Evolutionary conservation across 495 filamentous ascomycete species (phyloP).

Genomic region (Penicillium crystallinum): DNA sequence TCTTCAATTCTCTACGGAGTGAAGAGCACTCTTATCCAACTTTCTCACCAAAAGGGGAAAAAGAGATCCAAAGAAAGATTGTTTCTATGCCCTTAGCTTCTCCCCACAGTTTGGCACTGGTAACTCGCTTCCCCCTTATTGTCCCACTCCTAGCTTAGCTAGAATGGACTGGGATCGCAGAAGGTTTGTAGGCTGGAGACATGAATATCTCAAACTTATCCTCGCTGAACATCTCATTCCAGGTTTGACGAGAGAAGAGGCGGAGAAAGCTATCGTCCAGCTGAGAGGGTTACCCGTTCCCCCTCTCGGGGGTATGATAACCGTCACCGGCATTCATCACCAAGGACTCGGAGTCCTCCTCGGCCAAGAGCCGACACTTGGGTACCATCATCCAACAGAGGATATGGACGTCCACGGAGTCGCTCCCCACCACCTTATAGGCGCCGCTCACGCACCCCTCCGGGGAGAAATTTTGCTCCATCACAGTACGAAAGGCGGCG

Average conservation of each 20-base stretch:
- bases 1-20: background rate
- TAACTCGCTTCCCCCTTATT: background rate
- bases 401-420: constrained; percentile 37
- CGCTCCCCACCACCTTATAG: constrained; percentile 39
- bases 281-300: constrained; percentile 32
- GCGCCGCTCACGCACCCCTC: constrained; percentile 46
- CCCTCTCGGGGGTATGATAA: constrained; percentile 34
- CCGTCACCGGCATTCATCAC: constrained; percentile 38
- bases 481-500: constrained; percentile 33
- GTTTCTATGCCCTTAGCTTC: too few species aligned
- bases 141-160: background rate
- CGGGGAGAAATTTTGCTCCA: constrained; percentile 31
- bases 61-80: too few species aligned
- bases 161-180: constrained; percentile 49
- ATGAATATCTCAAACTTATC: background rate
- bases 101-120: background rate
- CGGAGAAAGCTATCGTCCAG: constrained; percentile 52
- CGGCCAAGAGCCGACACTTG: constrained; percentile 46
- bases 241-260: constrained; percentile 52
- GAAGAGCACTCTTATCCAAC: background rate
- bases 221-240: constrained; percentile 4
- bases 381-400: constrained; percentile 36
- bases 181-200: constrained; percentile 30
- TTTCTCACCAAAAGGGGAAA: too few species aligned
- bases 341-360: constrained; percentile 27